Conservation (phyloP, 164 flowering plant genomes). For the Magnolia changhungtana region DNA sequence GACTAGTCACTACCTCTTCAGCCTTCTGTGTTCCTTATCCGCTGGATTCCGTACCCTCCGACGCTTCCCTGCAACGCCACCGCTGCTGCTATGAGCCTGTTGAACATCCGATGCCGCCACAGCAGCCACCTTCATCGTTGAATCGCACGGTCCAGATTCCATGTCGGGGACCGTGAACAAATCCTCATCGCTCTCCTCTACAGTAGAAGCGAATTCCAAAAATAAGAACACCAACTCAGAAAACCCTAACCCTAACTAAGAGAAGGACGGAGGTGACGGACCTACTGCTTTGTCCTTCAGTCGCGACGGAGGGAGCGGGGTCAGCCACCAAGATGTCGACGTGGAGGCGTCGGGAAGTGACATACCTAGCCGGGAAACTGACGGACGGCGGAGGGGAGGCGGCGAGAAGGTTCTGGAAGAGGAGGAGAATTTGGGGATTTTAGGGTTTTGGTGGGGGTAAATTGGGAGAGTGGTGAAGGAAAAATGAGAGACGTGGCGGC, state of each 20-base stretch:
- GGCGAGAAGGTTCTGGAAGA: not conserved
- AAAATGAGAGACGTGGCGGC: no score
- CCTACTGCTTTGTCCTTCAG: constrained; percentile 22
- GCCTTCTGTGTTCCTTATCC: constrained; percentile 55
- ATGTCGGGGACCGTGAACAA: constrained; percentile 59
- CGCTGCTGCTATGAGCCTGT: constrained; percentile 7
- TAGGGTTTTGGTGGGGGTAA: not conserved
- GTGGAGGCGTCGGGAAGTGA: constrained; percentile 11
- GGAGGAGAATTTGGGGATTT: not conserved
- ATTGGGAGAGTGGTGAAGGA: no score
- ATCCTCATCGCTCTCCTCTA: constrained; percentile 63
- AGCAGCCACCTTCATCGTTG: not conserved
- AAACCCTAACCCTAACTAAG: not conserved
- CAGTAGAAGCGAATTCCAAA: no score
- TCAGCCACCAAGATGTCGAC: not conserved
- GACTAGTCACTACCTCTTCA: constrained; percentile 44
- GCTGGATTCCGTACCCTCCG: constrained; percentile 51
- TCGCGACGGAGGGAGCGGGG: not conserved
- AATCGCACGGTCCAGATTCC: constrained; percentile 28
- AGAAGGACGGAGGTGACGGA: not conserved
- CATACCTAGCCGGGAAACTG: constrained; percentile 6
- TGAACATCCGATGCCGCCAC: not conserved
- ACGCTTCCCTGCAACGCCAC: constrained; percentile 28
- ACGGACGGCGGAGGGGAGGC: no score
- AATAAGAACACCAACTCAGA: no score